Conservation (phyloP, 208 protist genomes). For the Acanthamoeba triangularis region DNA sequence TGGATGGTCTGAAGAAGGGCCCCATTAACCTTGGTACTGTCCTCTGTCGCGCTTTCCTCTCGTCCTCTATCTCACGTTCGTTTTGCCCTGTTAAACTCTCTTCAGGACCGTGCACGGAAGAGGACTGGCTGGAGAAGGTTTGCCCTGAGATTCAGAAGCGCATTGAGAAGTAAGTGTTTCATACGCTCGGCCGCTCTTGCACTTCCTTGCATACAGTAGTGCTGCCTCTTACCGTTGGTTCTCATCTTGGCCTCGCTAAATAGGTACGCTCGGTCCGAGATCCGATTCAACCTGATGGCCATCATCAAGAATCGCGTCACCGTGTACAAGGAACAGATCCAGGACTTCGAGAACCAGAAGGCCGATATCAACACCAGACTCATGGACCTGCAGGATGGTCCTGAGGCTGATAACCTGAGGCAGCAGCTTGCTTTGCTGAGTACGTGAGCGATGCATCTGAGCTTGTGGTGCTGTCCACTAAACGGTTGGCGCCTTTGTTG, state of each 20-base stretch:
- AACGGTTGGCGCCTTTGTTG: neutral
- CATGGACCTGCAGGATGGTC: neutral
- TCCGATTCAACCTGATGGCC: slow-evolving; percentile 98
- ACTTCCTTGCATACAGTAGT: neutral
- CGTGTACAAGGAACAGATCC: slow-evolving; percentile 86
- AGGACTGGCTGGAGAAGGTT: slow-evolving; percentile 89
- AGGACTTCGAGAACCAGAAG: slow-evolving; percentile 81
- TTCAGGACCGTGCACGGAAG: slow-evolving; percentile 59
- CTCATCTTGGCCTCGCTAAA: neutral
- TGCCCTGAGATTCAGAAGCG: slow-evolving; percentile 94
- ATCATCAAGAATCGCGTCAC: slow-evolving; percentile 94
- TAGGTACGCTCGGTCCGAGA: slow-evolving; percentile 90
- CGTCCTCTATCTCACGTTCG: neutral
- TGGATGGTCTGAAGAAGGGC: slow-evolving; percentile 97
- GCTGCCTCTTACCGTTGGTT: neutral
- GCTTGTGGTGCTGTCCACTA: neutral
- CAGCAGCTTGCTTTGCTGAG: slow-evolving; percentile 27
- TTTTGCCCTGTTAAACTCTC: neutral
- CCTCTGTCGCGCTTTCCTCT: neutral
- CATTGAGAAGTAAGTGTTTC: slow-evolving; percentile 88
- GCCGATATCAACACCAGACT: neutral
- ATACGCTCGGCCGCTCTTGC: neutral
- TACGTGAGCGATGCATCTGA: neutral
- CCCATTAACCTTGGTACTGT: slow-evolving; percentile 92
- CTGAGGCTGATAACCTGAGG: neutral